phyloP scores from a whole-genome alignment of 345 rosid genomes.

The Melaleuca alternifolia region DNA sequence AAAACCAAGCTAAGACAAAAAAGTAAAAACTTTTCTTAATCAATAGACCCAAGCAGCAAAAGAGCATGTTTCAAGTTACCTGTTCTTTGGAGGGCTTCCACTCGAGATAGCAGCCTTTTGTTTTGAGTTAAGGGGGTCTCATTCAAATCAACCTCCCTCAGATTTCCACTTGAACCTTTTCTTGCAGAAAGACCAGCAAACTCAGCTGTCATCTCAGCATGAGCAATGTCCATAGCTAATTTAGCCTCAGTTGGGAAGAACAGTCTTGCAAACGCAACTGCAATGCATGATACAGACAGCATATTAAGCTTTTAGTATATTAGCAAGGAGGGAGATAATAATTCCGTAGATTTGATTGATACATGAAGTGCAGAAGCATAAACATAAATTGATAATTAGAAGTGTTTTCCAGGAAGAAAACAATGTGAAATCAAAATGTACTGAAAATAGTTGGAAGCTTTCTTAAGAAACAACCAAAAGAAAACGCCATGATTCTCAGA shows the following conservation, averaged over 20 bases:
- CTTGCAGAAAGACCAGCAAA: slow-evolving; percentile 52
- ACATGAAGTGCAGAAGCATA: neutral
- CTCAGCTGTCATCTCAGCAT: slow-evolving; percentile 59
- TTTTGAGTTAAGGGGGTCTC: slow-evolving; percentile 74
- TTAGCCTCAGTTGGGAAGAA: slow-evolving; percentile 88
- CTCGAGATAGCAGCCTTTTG: slow-evolving; percentile 53
- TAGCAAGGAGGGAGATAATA: neutral
- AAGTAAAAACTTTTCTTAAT: neutral
- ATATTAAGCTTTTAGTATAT: neutral
- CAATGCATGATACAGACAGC: slow-evolving; percentile 6
- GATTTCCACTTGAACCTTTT: slow-evolving; percentile 47
- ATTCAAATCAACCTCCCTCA: slow-evolving; percentile 76
- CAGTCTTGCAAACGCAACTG: slow-evolving; percentile 85
- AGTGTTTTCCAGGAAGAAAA: neutral
- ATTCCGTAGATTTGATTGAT: neutral
- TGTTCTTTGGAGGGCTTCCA: slow-evolving; percentile 90
- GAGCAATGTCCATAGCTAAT: slow-evolving; percentile 84
- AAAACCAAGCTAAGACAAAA: neutral
- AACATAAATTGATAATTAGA: neutral
- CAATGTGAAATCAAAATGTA: neutral
- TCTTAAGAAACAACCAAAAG: neutral
- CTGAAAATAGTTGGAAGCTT: neutral
- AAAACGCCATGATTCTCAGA: neutral
- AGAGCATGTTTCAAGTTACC: slow-evolving; percentile 23
- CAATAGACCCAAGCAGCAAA: neutral